Base-by-base conservation (phyloP, 2,329 filamentous ascomycete genomes). In the Verticillium klebahnii region DNA sequence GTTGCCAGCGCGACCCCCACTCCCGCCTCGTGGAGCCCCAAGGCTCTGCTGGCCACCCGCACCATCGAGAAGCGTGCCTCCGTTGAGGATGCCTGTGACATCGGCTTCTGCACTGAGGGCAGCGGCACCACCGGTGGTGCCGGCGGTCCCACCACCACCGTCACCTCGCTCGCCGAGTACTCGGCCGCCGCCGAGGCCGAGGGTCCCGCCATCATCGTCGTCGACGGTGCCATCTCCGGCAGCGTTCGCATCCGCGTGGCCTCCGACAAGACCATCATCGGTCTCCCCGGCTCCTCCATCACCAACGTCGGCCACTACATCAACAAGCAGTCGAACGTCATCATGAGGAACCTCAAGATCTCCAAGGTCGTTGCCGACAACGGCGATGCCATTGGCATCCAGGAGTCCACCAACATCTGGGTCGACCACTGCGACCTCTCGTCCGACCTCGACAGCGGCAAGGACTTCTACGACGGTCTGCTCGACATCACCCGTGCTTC, bases 391-490 rank as follows among this genome's bases (percentile, higher is more conserved):
- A 82, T 89, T 66, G 82, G 80, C 65, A 83, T 88, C 63, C 82
- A 88, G 72, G 71, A 70, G 14, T 80, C 82, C 58, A 83, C 72
- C 62, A 87, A 88, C 66, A 78, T 86, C 69, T 90, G 87, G 88
- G 76, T 90, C 58, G 88, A 90, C 75, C 88, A 90, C 76, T 80
- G 81, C 71, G 87, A 90, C 65, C 78, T 90, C 25, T 86, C 82
- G 5, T 85, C 84, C 29, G 82, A 89, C 74, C 70, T 71, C 37
- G 76, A 81, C 67, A 78, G 84, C 70, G 85, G 81, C 77, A 90
- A 90, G 77, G 86, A 91, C 77, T 88, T 83, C 77, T 90, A 88
- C 70, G 88, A 90, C 61, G 88, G 88, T 36, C 81, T 90, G 1
- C 74, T 87, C 56, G 88, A 90, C 67, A 75, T 82, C 58, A 88